A percentile compares a stretch with the other conserved stretches of the same genome.
Conservation (phyloP, 441 rosid genomes). For the Erysimum cheiri region DNA sequence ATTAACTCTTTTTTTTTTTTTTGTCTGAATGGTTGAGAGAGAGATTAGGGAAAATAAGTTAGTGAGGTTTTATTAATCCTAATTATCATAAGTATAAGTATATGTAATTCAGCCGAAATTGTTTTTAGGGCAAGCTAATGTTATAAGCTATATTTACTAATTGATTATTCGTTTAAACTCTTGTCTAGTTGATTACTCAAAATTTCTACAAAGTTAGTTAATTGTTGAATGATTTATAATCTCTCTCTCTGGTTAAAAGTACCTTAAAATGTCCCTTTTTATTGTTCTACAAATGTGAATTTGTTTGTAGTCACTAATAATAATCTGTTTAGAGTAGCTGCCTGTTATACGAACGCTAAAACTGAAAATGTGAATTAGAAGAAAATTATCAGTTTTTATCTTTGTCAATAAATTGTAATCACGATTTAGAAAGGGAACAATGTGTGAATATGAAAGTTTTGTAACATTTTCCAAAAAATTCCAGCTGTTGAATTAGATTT, state of each 20-base stretch:
- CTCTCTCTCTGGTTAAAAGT: background rate
- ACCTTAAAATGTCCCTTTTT: background rate
- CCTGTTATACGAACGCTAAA: too few relatives aligned
- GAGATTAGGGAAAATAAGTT: conserved; percentile 41
- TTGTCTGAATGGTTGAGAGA: conserved; percentile 7
- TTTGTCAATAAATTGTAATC: background rate
- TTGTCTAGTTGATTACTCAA: background rate
- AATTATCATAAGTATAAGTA: background rate
- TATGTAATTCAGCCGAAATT: conserved; percentile 34
- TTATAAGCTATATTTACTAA: conserved; percentile 11
- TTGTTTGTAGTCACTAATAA: too few relatives aligned
- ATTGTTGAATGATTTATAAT: background rate
- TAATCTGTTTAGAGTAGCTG: too few relatives aligned
- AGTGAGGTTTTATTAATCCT: conserved; percentile 7
- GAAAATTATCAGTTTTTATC: background rate
- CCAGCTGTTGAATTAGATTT: conserved; percentile 26
- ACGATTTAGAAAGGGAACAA: background rate
- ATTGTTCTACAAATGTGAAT: too few relatives aligned
- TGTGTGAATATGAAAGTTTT: conserved; percentile 4
- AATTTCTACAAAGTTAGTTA: background rate
- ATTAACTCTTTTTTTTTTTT: background rate
- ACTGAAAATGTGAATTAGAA: background rate
- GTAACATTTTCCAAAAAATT: background rate
- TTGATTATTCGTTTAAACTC: conserved; percentile 17
- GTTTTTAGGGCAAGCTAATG: conserved; percentile 26